Conservation (phyloP, 2,329 filamentous ascomycete species). For the Aureobasidium sp. region DNA sequence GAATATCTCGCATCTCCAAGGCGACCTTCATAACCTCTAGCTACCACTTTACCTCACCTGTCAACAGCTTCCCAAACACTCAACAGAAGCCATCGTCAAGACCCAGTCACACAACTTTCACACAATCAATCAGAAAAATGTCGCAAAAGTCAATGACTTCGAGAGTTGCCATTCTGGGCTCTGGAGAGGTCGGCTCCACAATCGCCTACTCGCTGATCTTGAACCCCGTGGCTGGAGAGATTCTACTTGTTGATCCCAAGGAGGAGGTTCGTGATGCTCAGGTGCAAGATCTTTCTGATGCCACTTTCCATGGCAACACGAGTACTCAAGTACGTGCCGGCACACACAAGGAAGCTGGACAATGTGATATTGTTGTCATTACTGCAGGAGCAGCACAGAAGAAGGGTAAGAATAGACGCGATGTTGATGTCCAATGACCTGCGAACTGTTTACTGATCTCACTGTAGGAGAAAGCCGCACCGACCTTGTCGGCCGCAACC, state of each 20-base stretch:
- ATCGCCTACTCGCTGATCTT: slow-evolving; percentile 46
- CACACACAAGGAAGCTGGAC: slow-evolving; percentile 41
- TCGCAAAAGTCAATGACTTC: slow-evolving; percentile 12
- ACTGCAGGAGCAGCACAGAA: slow-evolving; percentile 48
- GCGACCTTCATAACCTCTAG: slow-evolving; percentile 1
- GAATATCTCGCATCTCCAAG: neutral
- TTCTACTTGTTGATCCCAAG: slow-evolving; percentile 48
- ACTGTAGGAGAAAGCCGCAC: slow-evolving; percentile 34
- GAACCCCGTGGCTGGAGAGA: slow-evolving; percentile 41
- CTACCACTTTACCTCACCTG: neutral
- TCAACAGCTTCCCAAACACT: neutral
- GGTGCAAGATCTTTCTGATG: slow-evolving; percentile 46
- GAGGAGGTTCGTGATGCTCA: slow-evolving; percentile 40
- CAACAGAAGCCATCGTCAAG: neutral
- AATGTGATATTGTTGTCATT: slow-evolving; percentile 48
- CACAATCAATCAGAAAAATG: neutral
- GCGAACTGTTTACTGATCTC: neutral
- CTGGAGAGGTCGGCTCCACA: slow-evolving; percentile 44
- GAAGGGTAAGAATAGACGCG: slow-evolving; percentile 20
- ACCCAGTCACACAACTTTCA: neutral
- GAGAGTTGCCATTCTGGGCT: slow-evolving; percentile 43
- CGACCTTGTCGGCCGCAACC: slow-evolving; percentile 41
- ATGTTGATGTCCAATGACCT: neutral
- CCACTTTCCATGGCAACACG: slow-evolving; percentile 38
- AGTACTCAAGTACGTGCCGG: slow-evolving; percentile 38